Conservation (phyloP, 2,329 filamentous ascomycete genomes). For the Kalmusia sp. region DNA sequence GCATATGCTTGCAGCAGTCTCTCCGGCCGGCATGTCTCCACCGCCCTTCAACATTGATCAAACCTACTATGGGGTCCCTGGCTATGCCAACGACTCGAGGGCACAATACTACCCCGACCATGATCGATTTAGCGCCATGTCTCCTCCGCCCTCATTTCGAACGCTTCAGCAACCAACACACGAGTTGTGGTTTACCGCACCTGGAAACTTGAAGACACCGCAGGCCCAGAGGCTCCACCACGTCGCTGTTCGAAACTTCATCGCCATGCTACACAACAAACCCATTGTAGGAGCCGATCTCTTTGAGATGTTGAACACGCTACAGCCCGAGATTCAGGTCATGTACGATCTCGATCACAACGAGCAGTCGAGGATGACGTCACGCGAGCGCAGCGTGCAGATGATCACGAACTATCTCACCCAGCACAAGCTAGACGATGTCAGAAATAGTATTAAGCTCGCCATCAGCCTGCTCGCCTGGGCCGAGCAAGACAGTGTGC, state of each 20-base stretch:
- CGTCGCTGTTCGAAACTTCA: constrained; percentile 72
- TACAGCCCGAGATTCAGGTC: constrained; percentile 66
- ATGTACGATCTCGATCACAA: constrained; percentile 57
- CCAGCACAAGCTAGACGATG: constrained; percentile 67
- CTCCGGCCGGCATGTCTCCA: constrained; percentile 32
- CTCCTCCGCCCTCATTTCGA: constrained; percentile 22
- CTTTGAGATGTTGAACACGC: constrained; percentile 67
- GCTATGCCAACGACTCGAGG: constrained; percentile 20
- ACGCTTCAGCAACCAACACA: constrained; percentile 37
- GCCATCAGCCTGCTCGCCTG: constrained; percentile 70
- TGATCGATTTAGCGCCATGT: constrained; percentile 10
- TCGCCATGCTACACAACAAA: constrained; percentile 69
- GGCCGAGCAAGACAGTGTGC: constrained; percentile 67
- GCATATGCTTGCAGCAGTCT: constrained; percentile 34
- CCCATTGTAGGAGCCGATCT: constrained; percentile 71
- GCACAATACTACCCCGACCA: constrained; percentile 22
- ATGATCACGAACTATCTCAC: constrained; percentile 69
- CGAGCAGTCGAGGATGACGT: constrained; percentile 29
- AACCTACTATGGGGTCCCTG: constrained; percentile 25
- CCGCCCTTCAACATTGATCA: constrained; percentile 41
- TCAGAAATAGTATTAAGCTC: constrained; percentile 65
- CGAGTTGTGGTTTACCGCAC: constrained; percentile 69
- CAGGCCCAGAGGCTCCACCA: constrained; percentile 63
- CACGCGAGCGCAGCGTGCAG: constrained; percentile 58
- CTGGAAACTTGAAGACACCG: constrained; percentile 54